Conservation (phyloP, 371 early-diverging fungal species). For the Mucor mucedo region DNA sequence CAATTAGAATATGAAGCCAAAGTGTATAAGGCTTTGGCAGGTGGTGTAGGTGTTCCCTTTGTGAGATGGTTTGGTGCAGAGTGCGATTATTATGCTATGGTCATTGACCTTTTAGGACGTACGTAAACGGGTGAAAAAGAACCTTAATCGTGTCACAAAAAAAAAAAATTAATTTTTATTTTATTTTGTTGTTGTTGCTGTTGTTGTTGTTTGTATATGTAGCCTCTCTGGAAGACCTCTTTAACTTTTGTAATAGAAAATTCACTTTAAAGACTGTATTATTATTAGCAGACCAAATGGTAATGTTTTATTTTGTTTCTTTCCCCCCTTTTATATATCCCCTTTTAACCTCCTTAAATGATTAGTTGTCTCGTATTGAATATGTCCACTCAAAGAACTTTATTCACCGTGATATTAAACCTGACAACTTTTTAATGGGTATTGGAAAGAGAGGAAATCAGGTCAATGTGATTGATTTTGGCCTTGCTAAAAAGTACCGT, state of each 20-base stretch:
- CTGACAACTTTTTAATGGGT: constrained; percentile 99
- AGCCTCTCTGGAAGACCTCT: constrained; percentile 96
- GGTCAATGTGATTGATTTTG: constrained; percentile 99
- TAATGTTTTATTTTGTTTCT: constrained; percentile 51
- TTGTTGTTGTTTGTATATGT: neutral
- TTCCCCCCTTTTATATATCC: neutral
- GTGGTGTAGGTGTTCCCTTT: constrained; percentile 96
- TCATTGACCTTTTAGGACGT: constrained; percentile 99
- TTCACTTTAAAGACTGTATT: constrained; percentile 99
- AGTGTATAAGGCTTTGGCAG: constrained; percentile 93
- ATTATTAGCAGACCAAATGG: constrained; percentile 97
- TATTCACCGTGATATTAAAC: constrained; percentile 89
- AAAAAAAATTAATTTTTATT: constrained; percentile 6
- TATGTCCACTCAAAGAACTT: constrained; percentile 91
- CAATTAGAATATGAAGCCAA: constrained; percentile 97
- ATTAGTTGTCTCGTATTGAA: constrained; percentile 93
- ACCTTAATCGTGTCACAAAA: constrained; percentile 7
- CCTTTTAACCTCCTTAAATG: neutral
- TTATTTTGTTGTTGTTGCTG: neutral
- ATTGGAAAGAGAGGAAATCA: constrained; percentile 93
- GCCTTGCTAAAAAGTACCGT: constrained; percentile 98
- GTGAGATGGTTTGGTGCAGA: constrained; percentile 94
- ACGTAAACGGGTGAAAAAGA: constrained; percentile 18
- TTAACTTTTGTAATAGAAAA: constrained; percentile 97
- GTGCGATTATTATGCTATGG: constrained; percentile 95